These are phyloP conservation scores for Trypanosoma congolense DNA, from an alignment of 208 protist genomes.

Conservation along the genomic window DNA sequence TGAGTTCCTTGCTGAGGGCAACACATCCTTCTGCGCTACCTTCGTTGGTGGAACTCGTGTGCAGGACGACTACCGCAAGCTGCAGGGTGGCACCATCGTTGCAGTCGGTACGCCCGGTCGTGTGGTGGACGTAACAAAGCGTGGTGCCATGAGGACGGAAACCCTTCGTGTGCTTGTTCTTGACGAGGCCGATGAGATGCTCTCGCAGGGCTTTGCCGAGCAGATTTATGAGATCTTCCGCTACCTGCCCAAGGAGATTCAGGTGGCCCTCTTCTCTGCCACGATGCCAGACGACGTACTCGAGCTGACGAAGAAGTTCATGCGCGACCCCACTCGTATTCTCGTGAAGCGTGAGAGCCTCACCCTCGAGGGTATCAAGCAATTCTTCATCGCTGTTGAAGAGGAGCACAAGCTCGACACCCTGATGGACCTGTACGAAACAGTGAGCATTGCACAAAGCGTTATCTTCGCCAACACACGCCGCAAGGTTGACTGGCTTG, in stretches of 20 bases:
- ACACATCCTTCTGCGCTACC: constrained; percentile 71
- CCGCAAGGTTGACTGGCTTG: constrained; percentile 96
- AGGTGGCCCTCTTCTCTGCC: constrained; percentile 98
- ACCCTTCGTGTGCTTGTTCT: constrained; percentile 96
- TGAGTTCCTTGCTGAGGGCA: constrained; percentile 90
- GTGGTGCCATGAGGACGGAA: constrained; percentile 78
- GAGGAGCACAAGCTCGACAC: constrained; percentile 98
- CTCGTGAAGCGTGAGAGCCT: constrained; percentile 99
- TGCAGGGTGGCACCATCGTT: constrained; percentile 90
- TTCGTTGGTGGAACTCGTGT: constrained; percentile 94
- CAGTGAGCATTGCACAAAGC: constrained; percentile 90
- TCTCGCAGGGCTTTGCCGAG: constrained; percentile 95
- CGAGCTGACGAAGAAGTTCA: constrained; percentile 98
- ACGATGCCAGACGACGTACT: constrained; percentile 99
- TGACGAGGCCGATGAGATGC: constrained; percentile 99
- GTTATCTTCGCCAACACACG: constrained; percentile 99
- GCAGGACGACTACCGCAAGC: constrained; percentile 93
- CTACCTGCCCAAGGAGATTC: constrained; percentile 93
- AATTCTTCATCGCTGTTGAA: constrained; percentile 98
- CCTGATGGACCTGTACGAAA: constrained; percentile 93
- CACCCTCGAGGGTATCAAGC: constrained; percentile 99
- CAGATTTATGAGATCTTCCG: constrained; percentile 99
- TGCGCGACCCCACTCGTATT: constrained; percentile 98
- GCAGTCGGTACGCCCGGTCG: constrained; percentile 98
- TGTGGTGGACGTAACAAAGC: constrained; percentile 96